Percentiles rank a stretch among this genome's conserved stretches.
Evolutionary conservation across 345 rosid genomes (phyloP).

Genomic region (Triadica sebifera): DNA sequence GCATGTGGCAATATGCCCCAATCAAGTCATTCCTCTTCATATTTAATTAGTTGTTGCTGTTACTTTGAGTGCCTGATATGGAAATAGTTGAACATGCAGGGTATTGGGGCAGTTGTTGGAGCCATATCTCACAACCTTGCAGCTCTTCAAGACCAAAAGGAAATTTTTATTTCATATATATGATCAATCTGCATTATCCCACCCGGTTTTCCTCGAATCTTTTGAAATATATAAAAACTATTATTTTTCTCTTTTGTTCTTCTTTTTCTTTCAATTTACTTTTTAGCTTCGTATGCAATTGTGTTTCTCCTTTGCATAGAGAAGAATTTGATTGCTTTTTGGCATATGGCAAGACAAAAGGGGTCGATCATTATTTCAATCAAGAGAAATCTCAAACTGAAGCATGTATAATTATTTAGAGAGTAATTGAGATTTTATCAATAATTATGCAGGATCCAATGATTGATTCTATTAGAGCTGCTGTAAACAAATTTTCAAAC

Average conservation of each 20-base stretch:
- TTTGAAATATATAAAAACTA: conserved; percentile 18
- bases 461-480: conserved; percentile 65
- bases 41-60: too few species aligned
- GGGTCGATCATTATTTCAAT: too few species aligned
- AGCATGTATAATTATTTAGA: neutral
- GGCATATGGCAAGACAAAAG: too few species aligned
- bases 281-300: too few species aligned
- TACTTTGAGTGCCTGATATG: neutral
- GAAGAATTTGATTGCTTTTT: too few species aligned
- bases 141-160: conserved; percentile 84
- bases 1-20: conserved; percentile 69
- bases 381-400: too few species aligned
- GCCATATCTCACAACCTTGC: conserved; percentile 94
- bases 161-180: conserved; percentile 86
- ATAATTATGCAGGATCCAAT: conserved; percentile 66
- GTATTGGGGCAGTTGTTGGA: conserved; percentile 95
- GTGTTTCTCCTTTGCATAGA: too few species aligned
- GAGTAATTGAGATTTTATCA: neutral
- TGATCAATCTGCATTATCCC: conserved; percentile 76
- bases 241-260: too few species aligned
- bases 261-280: too few species aligned
- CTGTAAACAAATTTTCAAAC: conserved; percentile 74
- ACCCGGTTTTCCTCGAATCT: conserved; percentile 51
- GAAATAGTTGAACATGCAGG: conserved; percentile 42
- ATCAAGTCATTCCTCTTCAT: conserved; percentile 10